Base-by-base conservation (phyloP, 108 stramenopile genomes). In the Nannochloropsis gaditana region DNA sequence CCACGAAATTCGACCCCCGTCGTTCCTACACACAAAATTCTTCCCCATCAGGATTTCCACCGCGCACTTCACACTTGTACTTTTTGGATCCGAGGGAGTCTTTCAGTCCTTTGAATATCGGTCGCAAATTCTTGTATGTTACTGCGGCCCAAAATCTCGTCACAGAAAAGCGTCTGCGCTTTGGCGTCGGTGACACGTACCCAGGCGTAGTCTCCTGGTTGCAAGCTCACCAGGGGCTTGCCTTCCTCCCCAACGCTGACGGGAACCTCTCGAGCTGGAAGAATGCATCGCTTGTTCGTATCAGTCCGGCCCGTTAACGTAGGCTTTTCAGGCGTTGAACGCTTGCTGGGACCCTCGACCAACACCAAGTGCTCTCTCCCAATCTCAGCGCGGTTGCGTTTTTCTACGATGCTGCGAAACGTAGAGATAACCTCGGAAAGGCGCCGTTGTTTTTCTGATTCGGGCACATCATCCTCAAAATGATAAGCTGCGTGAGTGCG, bases 391-490 rank as follows among this genome's bases (percentile, higher is more conserved):
- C 31, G 84, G 45, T 89, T 88, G 42, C 86, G 45, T 9, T 11
- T 80, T 19, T 21, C 11, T 21, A 83, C 87, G 41, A 79, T 44
- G n/a, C 85, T 42, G 21, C 82, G 79, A 80, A 89, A 89, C 2
- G 87, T 86, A 21, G 84, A 84, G 43, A 89, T 89, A 2, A 89
- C 87, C 85, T 89, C 87, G 4, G 59, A 15, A 82, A 99, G 91
- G 43, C 99, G 92, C 45, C 93, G 83, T 82, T 92, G 87, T 85
- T 99, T 99, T 21, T 95, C 86, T 9, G 94, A 94, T n/a, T 89
- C 89, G 9, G 95, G 93, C n/a, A 99, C 96, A 89, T 99, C 94
- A 85, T 99, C 99, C 73, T 93, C 88, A 91, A 98, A 92, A 9
- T 92, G 92, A 15, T 94, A 90, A 87, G 95, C 95, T 6, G 99